A percentile compares a stretch with the other conserved stretches of the same genome.
These are phyloP conservation scores for Cryptococcus hybrid DNA, from an alignment of 1,284 basidiomycete genomes.

Conservation along the genomic window DNA sequence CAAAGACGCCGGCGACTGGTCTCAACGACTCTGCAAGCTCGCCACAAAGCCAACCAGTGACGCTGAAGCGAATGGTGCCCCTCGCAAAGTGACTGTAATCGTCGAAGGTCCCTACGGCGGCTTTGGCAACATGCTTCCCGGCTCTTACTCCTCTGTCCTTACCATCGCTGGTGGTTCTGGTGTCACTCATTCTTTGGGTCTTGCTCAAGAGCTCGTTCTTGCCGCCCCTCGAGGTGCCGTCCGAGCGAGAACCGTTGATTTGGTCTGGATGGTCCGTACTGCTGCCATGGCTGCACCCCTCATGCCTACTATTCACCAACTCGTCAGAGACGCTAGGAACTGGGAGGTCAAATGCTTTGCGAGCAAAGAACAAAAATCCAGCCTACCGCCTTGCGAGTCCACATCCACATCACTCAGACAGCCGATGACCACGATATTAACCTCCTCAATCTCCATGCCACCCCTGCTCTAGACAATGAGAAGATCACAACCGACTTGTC, in stretches of 20 bases:
- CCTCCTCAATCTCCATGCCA: not conserved
- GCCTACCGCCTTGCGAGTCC: slow-evolving; percentile 38
- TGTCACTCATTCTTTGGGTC: slow-evolving; percentile 39
- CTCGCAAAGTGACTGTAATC: slow-evolving; percentile 21
- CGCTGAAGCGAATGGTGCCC: slow-evolving; percentile 6
- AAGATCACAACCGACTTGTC: slow-evolving; percentile 7
- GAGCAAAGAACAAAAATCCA: slow-evolving; percentile 13
- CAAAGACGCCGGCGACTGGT: slow-evolving; percentile 46
- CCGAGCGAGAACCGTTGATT: slow-evolving; percentile 42
- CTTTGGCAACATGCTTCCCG: slow-evolving; percentile 40
- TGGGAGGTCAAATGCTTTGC: slow-evolving; percentile 32
- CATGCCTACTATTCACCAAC: slow-evolving; percentile 30
- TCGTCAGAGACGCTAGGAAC: slow-evolving; percentile 38
- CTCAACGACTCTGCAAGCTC: slow-evolving; percentile 27
- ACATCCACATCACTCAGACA: slow-evolving; percentile 42
- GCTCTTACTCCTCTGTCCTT: slow-evolving; percentile 43
- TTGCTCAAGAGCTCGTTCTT: slow-evolving; percentile 41
- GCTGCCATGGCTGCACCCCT: slow-evolving; percentile 38
- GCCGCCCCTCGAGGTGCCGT: slow-evolving; percentile 41
- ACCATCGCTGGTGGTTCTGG: slow-evolving; percentile 49
- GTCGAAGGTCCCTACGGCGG: slow-evolving; percentile 50
- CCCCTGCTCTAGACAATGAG: not conserved
- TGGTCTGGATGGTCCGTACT: slow-evolving; percentile 47
- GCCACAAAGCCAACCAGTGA: slow-evolving; percentile 13
- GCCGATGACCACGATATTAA: slow-evolving; percentile 34